These are phyloP conservation scores for Wallacemonas collosoma DNA, from an alignment of 208 protist genomes.

Conservation along the genomic window DNA sequence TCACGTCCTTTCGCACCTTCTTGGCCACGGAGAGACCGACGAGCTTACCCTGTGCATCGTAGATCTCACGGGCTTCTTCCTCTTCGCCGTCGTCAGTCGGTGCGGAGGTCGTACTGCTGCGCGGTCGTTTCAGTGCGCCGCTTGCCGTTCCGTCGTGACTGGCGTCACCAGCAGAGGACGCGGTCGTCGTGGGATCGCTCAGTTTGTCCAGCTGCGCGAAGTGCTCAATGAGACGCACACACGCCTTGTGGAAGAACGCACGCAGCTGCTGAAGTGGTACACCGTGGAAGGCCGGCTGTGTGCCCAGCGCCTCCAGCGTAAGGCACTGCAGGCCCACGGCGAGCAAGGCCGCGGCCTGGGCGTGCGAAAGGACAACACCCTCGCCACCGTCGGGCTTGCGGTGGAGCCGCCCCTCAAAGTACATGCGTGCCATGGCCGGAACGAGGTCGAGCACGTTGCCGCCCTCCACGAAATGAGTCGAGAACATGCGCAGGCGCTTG, in stretches of 20 bases:
- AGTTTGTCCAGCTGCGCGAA: constrained; percentile 62
- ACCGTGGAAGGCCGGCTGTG: constrained; percentile 60
- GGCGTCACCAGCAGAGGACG: not conserved
- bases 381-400: constrained; percentile 64
- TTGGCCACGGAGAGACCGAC: constrained; percentile 74
- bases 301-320: constrained; percentile 66
- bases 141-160: not conserved
- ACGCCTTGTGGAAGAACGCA: constrained; percentile 85
- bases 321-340: constrained; percentile 94
- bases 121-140: not conserved
- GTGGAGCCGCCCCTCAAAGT: constrained; percentile 84
- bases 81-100: constrained; percentile 24
- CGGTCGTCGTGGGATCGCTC: not conserved
- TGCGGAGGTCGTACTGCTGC: constrained; percentile 4
- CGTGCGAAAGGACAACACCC: constrained; percentile 83
- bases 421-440: constrained; percentile 90
- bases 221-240: constrained; percentile 78
- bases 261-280: constrained; percentile 82
- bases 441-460: constrained; percentile 97
- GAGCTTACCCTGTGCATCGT: constrained; percentile 70
- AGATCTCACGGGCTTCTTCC: constrained; percentile 58
- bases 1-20: constrained; percentile 47
- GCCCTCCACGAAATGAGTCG: constrained; percentile 93
- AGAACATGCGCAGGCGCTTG: constrained; percentile 94
- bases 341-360: constrained; percentile 94